Percentiles rank a stretch among this genome's conserved stretches.
These are phyloP conservation scores for Aspergillus asperescens DNA, from an alignment of 495 filamentous ascomycete genomes.

Conservation along the genomic window DNA sequence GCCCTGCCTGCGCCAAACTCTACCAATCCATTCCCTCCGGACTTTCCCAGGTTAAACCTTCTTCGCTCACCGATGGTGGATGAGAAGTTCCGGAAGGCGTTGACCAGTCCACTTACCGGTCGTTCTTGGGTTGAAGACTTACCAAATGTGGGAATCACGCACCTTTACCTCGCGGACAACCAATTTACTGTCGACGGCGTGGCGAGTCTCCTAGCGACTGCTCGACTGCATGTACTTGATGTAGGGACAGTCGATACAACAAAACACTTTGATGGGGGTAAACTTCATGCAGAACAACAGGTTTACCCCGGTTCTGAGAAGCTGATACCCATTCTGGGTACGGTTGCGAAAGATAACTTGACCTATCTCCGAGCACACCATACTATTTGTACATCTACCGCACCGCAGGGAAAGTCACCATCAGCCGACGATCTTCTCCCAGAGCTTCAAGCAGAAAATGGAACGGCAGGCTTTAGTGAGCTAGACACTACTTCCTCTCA, in stretches of 20 bases:
- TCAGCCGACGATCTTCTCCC: slow-evolving; percentile 26
- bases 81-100: slow-evolving; percentile 41
- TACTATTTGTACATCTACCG: slow-evolving; percentile 48
- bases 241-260: slow-evolving; percentile 41
- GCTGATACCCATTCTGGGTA: slow-evolving; percentile 46
- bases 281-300: slow-evolving; percentile 16
- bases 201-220: slow-evolving; percentile 47
- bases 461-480: slow-evolving; percentile 22
- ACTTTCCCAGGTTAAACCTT: slow-evolving; percentile 16
- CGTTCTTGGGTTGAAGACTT: slow-evolving; percentile 51
- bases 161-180: slow-evolving; percentile 57
- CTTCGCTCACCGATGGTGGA: slow-evolving; percentile 41
- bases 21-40: slow-evolving; percentile 9
- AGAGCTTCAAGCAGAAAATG: slow-evolving; percentile 29
- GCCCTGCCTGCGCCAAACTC: not conserved
- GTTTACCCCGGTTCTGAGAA: slow-evolving; percentile 49
- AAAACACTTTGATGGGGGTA: slow-evolving; percentile 22
- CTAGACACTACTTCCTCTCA: slow-evolving; percentile 42
- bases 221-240: slow-evolving; percentile 49
- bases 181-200: slow-evolving; percentile 53
- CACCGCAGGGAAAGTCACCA: slow-evolving; percentile 29
- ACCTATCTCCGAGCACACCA: slow-evolving; percentile 55
- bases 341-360: slow-evolving; percentile 42
- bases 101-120: slow-evolving; percentile 46
- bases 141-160: slow-evolving; percentile 50